phyloP scores from a whole-genome alignment of 495 filamentous ascomycete species.

The Hypoxylon fuscum region DNA sequence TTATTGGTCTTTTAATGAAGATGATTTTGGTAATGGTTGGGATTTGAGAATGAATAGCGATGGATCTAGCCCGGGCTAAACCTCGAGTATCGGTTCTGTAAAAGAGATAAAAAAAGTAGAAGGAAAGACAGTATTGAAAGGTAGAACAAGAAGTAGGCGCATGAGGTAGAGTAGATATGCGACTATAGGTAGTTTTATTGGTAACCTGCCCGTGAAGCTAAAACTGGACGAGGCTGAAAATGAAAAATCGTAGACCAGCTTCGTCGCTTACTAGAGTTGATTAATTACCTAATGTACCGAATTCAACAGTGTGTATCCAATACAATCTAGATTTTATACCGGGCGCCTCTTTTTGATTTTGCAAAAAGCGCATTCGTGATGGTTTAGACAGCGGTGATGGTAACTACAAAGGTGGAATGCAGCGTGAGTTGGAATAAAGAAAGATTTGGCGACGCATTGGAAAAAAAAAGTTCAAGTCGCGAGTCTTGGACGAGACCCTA shows the following conservation, averaged over 20 bases:
- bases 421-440: not conserved
- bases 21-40: constrained; percentile 8
- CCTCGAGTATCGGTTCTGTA: constrained; percentile 10
- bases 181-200: constrained; percentile 1
- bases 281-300: too few species aligned
- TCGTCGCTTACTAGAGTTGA: constrained; percentile 13
- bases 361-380: not conserved
- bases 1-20: constrained; percentile 1
- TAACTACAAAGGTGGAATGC: constrained; percentile 8
- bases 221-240: constrained; percentile 4
- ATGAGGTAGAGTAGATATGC: constrained; percentile 7
- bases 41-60: not conserved
- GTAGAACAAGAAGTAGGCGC: constrained; percentile 7
- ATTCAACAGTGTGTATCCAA: too few species aligned
- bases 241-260: constrained; percentile 1
- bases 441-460: constrained; percentile 20
- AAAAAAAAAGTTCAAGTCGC: constrained; percentile 35
- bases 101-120: not conserved
- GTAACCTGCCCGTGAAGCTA: too few species aligned
- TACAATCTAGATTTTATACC: too few species aligned
- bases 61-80: constrained; percentile 21
- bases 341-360: not conserved
- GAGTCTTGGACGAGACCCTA: constrained; percentile 27
- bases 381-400: constrained; percentile 1
- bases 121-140: constrained; percentile 52